Conservation (phyloP, 2,329 filamentous ascomycete genomes). For the Nigrograna mackinnonii region DNA sequence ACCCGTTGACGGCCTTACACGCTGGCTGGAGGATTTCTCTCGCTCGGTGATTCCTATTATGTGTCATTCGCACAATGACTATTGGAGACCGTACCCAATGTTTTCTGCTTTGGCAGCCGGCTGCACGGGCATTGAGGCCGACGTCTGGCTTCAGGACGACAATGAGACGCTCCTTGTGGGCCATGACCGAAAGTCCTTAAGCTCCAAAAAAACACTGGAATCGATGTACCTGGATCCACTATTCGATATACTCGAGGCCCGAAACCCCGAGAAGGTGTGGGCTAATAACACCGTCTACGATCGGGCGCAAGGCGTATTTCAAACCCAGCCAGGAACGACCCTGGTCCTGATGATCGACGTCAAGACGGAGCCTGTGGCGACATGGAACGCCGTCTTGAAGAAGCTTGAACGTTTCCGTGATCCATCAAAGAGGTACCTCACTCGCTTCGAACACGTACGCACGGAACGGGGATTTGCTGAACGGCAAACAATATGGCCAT, state of each 20-base stretch:
- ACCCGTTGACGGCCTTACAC: too few species aligned
- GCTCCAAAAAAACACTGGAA: constrained; percentile 20
- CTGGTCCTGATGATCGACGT: too few species aligned
- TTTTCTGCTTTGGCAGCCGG: constrained; percentile 45
- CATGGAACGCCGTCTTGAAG: too few species aligned
- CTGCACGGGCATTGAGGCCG: constrained; percentile 36
- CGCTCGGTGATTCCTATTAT: constrained; percentile 39
- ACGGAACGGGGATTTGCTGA: too few species aligned
- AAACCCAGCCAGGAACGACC: too few species aligned
- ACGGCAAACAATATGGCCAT: too few species aligned
- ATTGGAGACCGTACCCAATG: constrained; percentile 45
- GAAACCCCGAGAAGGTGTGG: too few species aligned
- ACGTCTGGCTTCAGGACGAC: constrained; percentile 30
- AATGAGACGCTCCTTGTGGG: constrained; percentile 32
- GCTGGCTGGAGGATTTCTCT: constrained; percentile 43
- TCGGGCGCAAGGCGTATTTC: too few species aligned
- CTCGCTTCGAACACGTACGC: too few species aligned
- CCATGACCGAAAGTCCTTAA: constrained; percentile 25
- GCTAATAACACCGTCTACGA: too few species aligned
- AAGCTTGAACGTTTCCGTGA: constrained; percentile 23
- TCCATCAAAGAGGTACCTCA: too few species aligned
- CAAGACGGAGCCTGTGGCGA: too few species aligned
- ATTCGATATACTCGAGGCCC: constrained; percentile 43
- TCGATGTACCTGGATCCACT: constrained; percentile 41
- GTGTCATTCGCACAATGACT: constrained; percentile 49